A percentile compares a stretch with the other conserved stretches of the same genome.
phyloP scores from a whole-genome alignment of 2,329 filamentous ascomycete species.

The Fusarium irregulare region DNA sequence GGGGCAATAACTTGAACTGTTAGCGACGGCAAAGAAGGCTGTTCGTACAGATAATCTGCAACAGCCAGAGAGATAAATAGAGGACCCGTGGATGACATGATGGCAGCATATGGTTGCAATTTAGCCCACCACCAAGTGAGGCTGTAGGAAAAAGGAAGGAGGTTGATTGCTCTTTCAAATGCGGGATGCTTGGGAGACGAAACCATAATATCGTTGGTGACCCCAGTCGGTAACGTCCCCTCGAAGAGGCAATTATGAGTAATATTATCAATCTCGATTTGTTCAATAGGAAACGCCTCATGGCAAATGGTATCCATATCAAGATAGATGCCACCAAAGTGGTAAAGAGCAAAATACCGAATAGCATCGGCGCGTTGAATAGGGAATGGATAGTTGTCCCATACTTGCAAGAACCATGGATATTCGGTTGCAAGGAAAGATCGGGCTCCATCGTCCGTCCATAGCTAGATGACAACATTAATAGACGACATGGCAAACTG shows the following conservation, averaged over 20 bases:
- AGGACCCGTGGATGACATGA: conserved; percentile 83
- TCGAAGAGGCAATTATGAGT: conserved; percentile 47
- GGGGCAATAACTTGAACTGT: conserved; percentile 46
- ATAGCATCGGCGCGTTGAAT: conserved; percentile 80
- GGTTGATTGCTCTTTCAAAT: conserved; percentile 75
- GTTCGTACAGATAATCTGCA: conserved; percentile 74
- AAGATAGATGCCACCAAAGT: conserved; percentile 80
- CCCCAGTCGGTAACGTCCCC: conserved; percentile 76
- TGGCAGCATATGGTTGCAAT: conserved; percentile 75
- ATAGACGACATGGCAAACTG: neutral
- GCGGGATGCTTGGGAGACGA: conserved; percentile 79
- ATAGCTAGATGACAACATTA: conserved; percentile 61
- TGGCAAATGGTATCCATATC: conserved; percentile 55
- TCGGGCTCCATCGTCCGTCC: conserved; percentile 75
- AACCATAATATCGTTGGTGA: conserved; percentile 85
- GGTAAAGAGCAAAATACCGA: conserved; percentile 77
- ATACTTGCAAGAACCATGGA: conserved; percentile 77
- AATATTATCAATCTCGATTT: conserved; percentile 40
- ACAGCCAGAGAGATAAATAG: conserved; percentile 80
- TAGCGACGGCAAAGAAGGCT: conserved; percentile 49
- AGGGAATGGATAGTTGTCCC: conserved; percentile 74
- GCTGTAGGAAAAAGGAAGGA: conserved; percentile 71
- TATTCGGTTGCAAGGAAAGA: conserved; percentile 77
- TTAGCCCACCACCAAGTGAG: conserved; percentile 68
- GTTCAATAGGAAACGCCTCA: conserved; percentile 43